Conservation (phyloP, 2,329 filamentous ascomycete genomes). For the Arthrobotrys musiformis region DNA sequence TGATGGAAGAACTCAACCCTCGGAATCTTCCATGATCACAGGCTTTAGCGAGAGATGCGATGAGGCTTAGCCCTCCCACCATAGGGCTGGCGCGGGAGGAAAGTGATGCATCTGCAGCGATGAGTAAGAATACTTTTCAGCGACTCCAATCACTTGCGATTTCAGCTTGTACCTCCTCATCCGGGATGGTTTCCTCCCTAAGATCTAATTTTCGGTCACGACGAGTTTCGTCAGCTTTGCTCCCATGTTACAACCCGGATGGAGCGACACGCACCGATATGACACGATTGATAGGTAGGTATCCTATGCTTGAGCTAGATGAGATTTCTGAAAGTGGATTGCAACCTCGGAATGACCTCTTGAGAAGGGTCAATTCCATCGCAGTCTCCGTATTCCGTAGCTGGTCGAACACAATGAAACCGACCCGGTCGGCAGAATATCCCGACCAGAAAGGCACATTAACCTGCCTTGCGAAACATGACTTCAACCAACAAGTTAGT, state of each 20-base stretch:
- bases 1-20: constrained; percentile 1
- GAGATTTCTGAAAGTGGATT: not conserved
- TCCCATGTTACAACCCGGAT: constrained; percentile 1
- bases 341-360: not conserved
- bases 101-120: constrained; percentile 2
- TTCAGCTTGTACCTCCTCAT: not conserved
- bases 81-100: constrained; percentile 41
- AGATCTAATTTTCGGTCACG: constrained; percentile 13
- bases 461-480: constrained; percentile 10
- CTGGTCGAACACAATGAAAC: not conserved
- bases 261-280: constrained; percentile 2
- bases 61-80: constrained; percentile 27
- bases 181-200: not conserved
- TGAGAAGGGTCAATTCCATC: not conserved
- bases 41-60: constrained; percentile 39
- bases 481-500: not conserved
- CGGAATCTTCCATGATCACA: constrained; percentile 23
- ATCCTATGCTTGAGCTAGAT: too few species aligned
- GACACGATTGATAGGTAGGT: too few species aligned
- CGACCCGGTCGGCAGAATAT: constrained; percentile 10
- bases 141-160: constrained; percentile 22
- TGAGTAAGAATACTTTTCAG: constrained; percentile 15
- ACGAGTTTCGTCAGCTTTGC: constrained; percentile 26
- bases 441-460: constrained; percentile 1
- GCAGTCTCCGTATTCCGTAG: not conserved